phyloP scores from a whole-genome alignment of 495 filamentous ascomycete genomes.

The Astrothelium subdiscretum region DNA sequence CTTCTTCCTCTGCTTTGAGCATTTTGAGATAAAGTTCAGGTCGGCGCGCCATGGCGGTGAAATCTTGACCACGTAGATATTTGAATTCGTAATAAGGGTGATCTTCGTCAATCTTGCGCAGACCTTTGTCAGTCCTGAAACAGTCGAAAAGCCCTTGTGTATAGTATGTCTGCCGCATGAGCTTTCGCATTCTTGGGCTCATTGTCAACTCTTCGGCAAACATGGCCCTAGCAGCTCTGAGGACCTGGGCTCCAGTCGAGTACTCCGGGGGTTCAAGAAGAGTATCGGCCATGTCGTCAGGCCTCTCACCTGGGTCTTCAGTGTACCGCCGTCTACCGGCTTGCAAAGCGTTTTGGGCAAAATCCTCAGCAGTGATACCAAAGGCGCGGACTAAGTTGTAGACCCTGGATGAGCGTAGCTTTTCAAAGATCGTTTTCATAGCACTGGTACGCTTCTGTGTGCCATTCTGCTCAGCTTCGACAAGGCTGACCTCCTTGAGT shows the following conservation, averaged over 20 bases:
- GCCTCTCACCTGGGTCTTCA: slow-evolving; percentile 64
- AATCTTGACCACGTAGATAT: slow-evolving; percentile 78
- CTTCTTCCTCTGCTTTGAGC: slow-evolving; percentile 92
- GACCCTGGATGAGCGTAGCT: slow-evolving; percentile 62
- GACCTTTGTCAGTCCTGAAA: slow-evolving; percentile 81
- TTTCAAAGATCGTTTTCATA: slow-evolving; percentile 64
- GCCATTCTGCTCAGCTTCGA: slow-evolving; percentile 38
- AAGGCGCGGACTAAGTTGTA: slow-evolving; percentile 80
- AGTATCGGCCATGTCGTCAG: slow-evolving; percentile 65
- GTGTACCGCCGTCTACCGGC: slow-evolving; percentile 59
- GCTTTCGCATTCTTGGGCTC: slow-evolving; percentile 82
- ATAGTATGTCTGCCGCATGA: slow-evolving; percentile 73
- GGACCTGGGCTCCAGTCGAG: slow-evolving; percentile 58
- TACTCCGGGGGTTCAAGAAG: slow-evolving; percentile 57
- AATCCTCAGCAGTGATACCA: slow-evolving; percentile 77
- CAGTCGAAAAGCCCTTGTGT: slow-evolving; percentile 71
- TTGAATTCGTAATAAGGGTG: slow-evolving; percentile 98
- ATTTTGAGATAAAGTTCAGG: slow-evolving; percentile 89
- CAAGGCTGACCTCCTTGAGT: slow-evolving; percentile 57
- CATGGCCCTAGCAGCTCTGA: slow-evolving; percentile 70
- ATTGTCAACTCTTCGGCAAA: slow-evolving; percentile 82
- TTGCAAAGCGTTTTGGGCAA: slow-evolving; percentile 73
- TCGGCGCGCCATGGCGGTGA: slow-evolving; percentile 63
- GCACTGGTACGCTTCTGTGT: slow-evolving; percentile 70
- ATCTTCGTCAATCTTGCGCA: slow-evolving; percentile 88